phyloP scores from a whole-genome alignment of 2,329 filamentous ascomycete genomes.

The Hymenoscyphus occultus region DNA sequence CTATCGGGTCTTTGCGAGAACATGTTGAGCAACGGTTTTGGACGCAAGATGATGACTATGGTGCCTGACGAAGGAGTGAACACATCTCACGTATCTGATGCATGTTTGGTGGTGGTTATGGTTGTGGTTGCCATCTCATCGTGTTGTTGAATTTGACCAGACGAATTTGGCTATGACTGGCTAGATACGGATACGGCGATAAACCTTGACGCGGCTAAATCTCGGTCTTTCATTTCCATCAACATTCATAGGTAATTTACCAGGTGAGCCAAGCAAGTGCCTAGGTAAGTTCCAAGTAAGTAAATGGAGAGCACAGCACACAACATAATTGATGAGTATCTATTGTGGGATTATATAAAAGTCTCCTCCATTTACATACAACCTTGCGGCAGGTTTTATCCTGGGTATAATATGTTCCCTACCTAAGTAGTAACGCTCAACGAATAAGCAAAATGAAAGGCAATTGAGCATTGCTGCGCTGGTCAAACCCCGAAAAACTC shows the following conservation, averaged over 20 bases:
- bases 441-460: conserved; percentile 8
- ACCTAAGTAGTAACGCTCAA: conserved; percentile 6
- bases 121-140: background rate
- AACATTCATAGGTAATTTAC: too few species aligned
- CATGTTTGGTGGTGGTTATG: background rate
- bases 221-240: background rate
- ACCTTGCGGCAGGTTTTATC: conserved; percentile 5
- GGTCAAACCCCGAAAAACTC: conserved; percentile 7
- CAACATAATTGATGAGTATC: background rate
- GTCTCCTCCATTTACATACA: background rate
- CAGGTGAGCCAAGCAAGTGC: too few species aligned
- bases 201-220: background rate
- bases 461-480: conserved; percentile 17
- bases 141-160: background rate
- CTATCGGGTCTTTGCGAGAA: background rate
- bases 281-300: too few species aligned
- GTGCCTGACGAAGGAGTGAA: background rate
- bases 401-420: conserved; percentile 6
- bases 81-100: background rate
- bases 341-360: conserved; percentile 3
- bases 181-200: background rate
- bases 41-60: background rate
- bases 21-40: background rate
- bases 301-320: too few species aligned
- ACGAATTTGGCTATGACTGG: background rate